These are phyloP conservation scores for Exophiala viscosa DNA, from an alignment of 2,329 filamentous ascomycete genomes.

Conservation along the genomic window DNA sequence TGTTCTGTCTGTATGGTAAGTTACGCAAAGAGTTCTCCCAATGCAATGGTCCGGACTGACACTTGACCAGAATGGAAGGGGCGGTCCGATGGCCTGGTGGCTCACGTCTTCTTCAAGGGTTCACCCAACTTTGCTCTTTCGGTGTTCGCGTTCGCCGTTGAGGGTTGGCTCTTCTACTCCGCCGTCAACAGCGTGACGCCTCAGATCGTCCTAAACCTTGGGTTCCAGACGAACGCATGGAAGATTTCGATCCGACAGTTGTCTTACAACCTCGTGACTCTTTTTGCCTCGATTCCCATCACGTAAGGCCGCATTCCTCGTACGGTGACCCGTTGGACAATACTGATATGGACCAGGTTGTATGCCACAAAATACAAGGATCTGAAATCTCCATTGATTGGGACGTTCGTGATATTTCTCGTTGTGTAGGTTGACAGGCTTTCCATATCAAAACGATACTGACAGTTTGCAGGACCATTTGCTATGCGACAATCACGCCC, in stretches of 20 bases:
- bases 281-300: conserved; percentile 44
- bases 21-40: background rate
- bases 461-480: conserved; percentile 38
- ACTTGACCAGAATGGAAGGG: conserved; percentile 53
- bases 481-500: conserved; percentile 46
- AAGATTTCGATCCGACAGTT: conserved; percentile 49
- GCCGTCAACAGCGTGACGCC: conserved; percentile 51
- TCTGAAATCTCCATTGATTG: conserved; percentile 45
- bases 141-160: conserved; percentile 55
- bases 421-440: conserved; percentile 37
- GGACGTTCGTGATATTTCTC: conserved; percentile 48
- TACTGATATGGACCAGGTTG: conserved; percentile 24
- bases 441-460: background rate
- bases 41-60: background rate
- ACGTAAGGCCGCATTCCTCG: conserved; percentile 30
- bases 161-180: conserved; percentile 58
- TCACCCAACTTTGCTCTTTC: conserved; percentile 55
- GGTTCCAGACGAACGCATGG: conserved; percentile 47
- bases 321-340: background rate
- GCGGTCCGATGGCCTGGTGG: conserved; percentile 51
- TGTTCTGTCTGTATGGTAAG: conserved; percentile 39
- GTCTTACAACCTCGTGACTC: conserved; percentile 40
- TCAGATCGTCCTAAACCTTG: conserved; percentile 48
- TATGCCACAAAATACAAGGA: conserved; percentile 51
- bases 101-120: conserved; percentile 53